Conservation (phyloP, 495 filamentous ascomycete species). For the Penicillium cinerascens region DNA sequence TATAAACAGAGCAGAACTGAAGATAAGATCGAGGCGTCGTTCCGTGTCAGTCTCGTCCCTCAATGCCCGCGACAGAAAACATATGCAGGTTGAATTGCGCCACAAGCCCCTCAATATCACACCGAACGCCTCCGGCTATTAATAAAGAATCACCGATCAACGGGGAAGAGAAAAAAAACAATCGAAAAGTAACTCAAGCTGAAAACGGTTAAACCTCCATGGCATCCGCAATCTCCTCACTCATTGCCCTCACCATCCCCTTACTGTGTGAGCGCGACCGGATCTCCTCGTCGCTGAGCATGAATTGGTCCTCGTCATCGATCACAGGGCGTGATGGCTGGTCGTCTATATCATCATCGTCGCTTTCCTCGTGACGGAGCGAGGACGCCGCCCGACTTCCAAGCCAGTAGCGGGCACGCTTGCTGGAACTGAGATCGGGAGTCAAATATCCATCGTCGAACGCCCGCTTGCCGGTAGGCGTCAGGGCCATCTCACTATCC, state of each 20-base stretch:
- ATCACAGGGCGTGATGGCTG: constrained; percentile 12
- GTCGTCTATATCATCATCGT: constrained; percentile 41
- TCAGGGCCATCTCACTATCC: constrained; percentile 30
- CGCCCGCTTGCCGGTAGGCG: constrained; percentile 44
- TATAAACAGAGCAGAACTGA: constrained; percentile 4
- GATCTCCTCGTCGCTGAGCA: constrained; percentile 45
- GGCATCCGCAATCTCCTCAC: constrained; percentile 66
- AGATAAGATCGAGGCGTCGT: constrained; percentile 5
- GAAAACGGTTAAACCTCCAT: constrained; percentile 56
- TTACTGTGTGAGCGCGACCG: constrained; percentile 36
- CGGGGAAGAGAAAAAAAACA: constrained; percentile 15
- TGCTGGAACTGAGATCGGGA: constrained; percentile 57
- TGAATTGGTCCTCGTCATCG: constrained; percentile 42
- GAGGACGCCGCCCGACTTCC: constrained; percentile 54
- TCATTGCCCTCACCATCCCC: constrained; percentile 61
- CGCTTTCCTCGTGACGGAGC: constrained; percentile 39
- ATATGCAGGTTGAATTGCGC: constrained; percentile 32
- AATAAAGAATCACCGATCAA: constrained; percentile 21
- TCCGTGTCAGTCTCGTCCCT: constrained; percentile 16
- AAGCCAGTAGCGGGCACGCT: constrained; percentile 80
- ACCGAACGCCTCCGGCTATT: constrained; percentile 23
- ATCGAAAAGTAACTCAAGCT: not conserved
- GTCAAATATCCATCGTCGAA: constrained; percentile 49
- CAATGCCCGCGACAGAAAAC: constrained; percentile 15
- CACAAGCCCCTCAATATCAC: constrained; percentile 11